Evolutionary conservation across 2,329 filamentous ascomycete genomes (phyloP), one percentile per base, ranked within the genome.

Genomic region (Knoxdaviesia proteae): DNA sequence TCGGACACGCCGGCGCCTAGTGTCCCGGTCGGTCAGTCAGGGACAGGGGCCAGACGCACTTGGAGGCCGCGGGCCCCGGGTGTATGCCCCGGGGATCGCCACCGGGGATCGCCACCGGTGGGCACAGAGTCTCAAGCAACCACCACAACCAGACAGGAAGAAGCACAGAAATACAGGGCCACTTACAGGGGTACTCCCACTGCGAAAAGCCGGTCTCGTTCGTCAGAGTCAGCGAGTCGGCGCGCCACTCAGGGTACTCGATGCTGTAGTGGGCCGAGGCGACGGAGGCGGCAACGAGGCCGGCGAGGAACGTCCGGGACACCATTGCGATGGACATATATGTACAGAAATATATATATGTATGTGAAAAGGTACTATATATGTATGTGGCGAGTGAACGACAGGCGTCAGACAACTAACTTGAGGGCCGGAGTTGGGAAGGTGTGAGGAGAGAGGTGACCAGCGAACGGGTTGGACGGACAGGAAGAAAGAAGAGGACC

Each of bases 101-200:
- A 20, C 20, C 20, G 3, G 20, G 20, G 20, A 20, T 20, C 20
- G 20, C 20, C 20, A 20, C 20, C 20, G 20, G 20, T 2, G 20
- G 20, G 20, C 34, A 20, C 34, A 20, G 7, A 41, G 29, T 30
- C 20, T 2, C 2, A 20, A 20, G 3, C 20, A 20, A 20, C 20
- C 20, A 20, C 2, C 20, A 20, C 20, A 20, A 3, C 20, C 20
- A 20, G 3, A 20, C 20, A 36, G 10, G 29, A 36, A 11, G 11
- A 20, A n/a, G 7, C 36, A 32, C 32, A 29, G 34, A n/a, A 6
- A 20, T 31, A 11, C 35, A 20, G n/a, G 39, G 39, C 9, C 6
- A 49, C 63, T 9, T 58, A 70, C 68, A 72, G n/a, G 68, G 68
- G 46, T 65, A 64, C 1, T 46, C 49, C 60, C 62, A 71, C 51